Evolutionary conservation across 2,329 filamentous ascomycete species (phyloP).

Genomic region (Penicillium psychrosexuale): DNA sequence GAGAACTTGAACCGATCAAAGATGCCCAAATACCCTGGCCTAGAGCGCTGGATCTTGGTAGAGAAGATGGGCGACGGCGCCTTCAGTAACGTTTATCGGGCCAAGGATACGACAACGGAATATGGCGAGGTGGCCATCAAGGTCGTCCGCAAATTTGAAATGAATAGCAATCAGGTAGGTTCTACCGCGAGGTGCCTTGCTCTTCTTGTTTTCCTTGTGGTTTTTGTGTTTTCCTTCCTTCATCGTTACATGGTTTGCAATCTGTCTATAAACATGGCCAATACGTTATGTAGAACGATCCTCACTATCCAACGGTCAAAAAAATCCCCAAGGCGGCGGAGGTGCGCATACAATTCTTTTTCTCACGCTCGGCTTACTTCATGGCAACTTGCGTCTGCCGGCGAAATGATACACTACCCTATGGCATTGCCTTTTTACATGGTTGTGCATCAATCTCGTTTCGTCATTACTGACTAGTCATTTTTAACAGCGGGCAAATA

Average conservation of each 20-base stretch:
- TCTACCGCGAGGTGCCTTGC: slow-evolving; percentile 20
- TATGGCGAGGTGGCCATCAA: slow-evolving; percentile 90
- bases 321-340: slow-evolving; percentile 93
- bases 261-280: slow-evolving; percentile 45
- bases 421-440: slow-evolving; percentile 14
- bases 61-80: slow-evolving; percentile 99
- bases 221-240: slow-evolving; percentile 22
- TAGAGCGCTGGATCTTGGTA: slow-evolving; percentile 79
- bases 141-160: slow-evolving; percentile 97
- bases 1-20: slow-evolving; percentile 83
- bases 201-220: slow-evolving; percentile 29
- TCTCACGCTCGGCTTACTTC: slow-evolving; percentile 24
- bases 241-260: slow-evolving; percentile 22
- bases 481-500: slow-evolving; percentile 76
- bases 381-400: not conserved
- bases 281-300: slow-evolving; percentile 69
- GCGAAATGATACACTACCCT: not conserved
- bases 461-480: slow-evolving; percentile 25
- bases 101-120: slow-evolving; percentile 69
- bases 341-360: slow-evolving; percentile 63
- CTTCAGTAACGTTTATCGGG: slow-evolving; percentile 97
- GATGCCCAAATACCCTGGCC: slow-evolving; percentile 78
- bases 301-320: slow-evolving; percentile 93
- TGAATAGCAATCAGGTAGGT: slow-evolving; percentile 97
- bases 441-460: slow-evolving; percentile 4